Evolutionary conservation across 139 green algal genomes (phyloP).

Genomic region (Coccomyxa sp.): DNA sequence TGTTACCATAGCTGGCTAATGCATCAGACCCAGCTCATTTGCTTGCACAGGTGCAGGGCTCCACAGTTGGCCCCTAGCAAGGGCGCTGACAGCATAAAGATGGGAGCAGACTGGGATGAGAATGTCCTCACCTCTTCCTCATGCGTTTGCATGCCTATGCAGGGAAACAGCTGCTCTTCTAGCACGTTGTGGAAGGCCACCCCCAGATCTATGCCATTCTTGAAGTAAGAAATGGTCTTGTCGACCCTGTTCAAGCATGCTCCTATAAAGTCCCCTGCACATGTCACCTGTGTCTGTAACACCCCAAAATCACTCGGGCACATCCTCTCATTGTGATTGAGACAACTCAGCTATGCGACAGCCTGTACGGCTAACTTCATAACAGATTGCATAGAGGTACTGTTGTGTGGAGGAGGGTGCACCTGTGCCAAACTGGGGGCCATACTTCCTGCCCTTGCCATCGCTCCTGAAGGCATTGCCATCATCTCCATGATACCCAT

Average conservation of each 20-base stretch:
- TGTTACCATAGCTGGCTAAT: no score
- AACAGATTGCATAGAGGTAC: neutral
- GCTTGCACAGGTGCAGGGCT: neutral
- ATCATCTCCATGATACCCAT: conserved; percentile 81
- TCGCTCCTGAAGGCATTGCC: conserved; percentile 59
- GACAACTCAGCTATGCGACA: neutral
- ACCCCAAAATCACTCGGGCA: no score
- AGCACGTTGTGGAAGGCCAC: conserved; percentile 64
- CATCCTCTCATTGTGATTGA: no score
- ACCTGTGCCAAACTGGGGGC: conserved; percentile 51
- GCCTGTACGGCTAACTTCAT: neutral
- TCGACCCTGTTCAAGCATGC: conserved; percentile 47
- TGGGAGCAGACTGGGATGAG: neutral
- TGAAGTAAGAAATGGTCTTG: conserved; percentile 50
- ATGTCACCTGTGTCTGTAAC: neutral
- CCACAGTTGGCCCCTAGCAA: neutral
- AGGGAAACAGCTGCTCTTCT: conserved; percentile 61
- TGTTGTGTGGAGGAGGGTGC: neutral
- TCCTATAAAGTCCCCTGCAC: conserved; percentile 54
- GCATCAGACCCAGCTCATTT: neutral
- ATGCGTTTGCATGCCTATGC: conserved; percentile 67
- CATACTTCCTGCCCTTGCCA: conserved; percentile 48
- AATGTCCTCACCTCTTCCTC: conserved; percentile 48
- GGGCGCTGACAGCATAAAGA: neutral
- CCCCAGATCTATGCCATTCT: conserved; percentile 62